These are phyloP conservation scores for Mycena haematopus DNA, from an alignment of 768 basidiomycete species.

Conservation along the genomic window DNA sequence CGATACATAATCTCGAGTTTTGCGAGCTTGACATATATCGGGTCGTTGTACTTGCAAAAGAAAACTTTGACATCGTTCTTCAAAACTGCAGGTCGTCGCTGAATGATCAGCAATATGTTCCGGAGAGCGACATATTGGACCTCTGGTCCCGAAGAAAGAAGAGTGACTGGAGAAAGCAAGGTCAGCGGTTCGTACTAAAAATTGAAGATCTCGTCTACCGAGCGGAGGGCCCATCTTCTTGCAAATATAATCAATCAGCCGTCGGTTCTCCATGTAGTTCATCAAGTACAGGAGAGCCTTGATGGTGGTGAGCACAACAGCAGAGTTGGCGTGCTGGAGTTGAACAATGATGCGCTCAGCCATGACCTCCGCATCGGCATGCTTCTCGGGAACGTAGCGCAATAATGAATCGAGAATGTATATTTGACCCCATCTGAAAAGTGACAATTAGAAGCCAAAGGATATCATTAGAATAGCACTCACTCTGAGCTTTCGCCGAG, in stretches of 20 bases:
- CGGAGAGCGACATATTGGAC: slow-evolving; percentile 98
- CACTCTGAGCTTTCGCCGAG: slow-evolving; percentile 97
- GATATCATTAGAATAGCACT: slow-evolving; percentile 41
- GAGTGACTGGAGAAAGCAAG: slow-evolving; percentile 65
- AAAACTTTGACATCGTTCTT: slow-evolving; percentile 99
- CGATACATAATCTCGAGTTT: slow-evolving; percentile 99
- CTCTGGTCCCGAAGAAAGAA: slow-evolving; percentile 96
- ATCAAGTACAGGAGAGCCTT: slow-evolving; percentile 95
- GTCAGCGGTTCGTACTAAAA: slow-evolving; percentile 16
- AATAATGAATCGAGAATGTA: slow-evolving; percentile 95
- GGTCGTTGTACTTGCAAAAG: slow-evolving; percentile 99
- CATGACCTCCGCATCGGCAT: slow-evolving; percentile 90
- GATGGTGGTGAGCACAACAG: slow-evolving; percentile 98
- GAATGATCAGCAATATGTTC: slow-evolving; percentile 97
- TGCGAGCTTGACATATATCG: slow-evolving; percentile 97
- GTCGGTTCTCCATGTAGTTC: slow-evolving; percentile 97
- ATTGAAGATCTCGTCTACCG: slow-evolving; percentile 54
- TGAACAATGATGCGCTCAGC: slow-evolving; percentile 95
- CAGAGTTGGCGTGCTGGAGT: slow-evolving; percentile 97
- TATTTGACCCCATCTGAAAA: slow-evolving; percentile 93
- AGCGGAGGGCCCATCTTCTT: slow-evolving; percentile 98
- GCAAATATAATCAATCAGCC: slow-evolving; percentile 87
- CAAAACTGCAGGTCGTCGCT: slow-evolving; percentile 88
- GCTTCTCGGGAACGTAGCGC: slow-evolving; percentile 90
- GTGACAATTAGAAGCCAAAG: slow-evolving; percentile 23